Percentiles rank a stretch among this genome's conserved stretches.
Evolutionary conservation across 2,329 filamentous ascomycete species (phyloP).

Genomic region (Aspergillus unguis): DNA sequence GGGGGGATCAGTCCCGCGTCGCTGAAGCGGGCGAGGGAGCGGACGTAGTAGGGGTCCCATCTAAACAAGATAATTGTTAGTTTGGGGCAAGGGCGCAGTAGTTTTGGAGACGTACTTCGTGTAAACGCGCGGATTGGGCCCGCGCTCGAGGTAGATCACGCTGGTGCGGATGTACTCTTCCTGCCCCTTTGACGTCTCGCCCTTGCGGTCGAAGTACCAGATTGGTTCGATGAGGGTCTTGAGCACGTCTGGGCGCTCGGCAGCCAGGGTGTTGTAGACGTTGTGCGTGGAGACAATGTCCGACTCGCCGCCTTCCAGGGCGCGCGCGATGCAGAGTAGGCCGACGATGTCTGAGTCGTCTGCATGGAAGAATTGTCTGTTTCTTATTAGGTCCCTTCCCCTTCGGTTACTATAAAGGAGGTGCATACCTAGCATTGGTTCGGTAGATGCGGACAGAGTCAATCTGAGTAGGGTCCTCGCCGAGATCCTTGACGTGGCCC

Average conservation of each 20-base stretch:
- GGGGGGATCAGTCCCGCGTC: slow-evolving; percentile 56
- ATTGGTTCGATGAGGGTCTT: slow-evolving; percentile 71
- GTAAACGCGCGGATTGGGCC: slow-evolving; percentile 61
- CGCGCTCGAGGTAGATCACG: slow-evolving; percentile 76
- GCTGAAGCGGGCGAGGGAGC: slow-evolving; percentile 70
- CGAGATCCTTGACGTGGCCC: slow-evolving; percentile 84
- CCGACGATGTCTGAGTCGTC: slow-evolving; percentile 82
- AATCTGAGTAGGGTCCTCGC: slow-evolving; percentile 75
- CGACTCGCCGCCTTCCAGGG: slow-evolving; percentile 77
- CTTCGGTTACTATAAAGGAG: too few relatives aligned
- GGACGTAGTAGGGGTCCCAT: slow-evolving; percentile 87
- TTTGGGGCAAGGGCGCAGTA: neutral
- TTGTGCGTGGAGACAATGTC: slow-evolving; percentile 76
- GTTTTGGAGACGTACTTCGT: slow-evolving; percentile 55
- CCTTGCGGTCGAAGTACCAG: slow-evolving; percentile 93
- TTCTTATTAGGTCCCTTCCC: slow-evolving; percentile 19
- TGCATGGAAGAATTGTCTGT: slow-evolving; percentile 76
- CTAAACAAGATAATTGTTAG: slow-evolving; percentile 22
- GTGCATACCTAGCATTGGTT: slow-evolving; percentile 65
- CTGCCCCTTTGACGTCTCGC: slow-evolving; percentile 72
- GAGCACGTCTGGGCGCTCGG: slow-evolving; percentile 72
- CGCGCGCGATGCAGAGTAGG: slow-evolving; percentile 73
- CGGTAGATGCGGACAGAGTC: slow-evolving; percentile 88
- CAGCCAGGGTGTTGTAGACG: slow-evolving; percentile 77
- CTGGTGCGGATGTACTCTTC: slow-evolving; percentile 69